Evolutionary conservation across 371 early-diverging fungal genomes (phyloP).

Genomic region (Quaeritorhiza haematococci): DNA sequence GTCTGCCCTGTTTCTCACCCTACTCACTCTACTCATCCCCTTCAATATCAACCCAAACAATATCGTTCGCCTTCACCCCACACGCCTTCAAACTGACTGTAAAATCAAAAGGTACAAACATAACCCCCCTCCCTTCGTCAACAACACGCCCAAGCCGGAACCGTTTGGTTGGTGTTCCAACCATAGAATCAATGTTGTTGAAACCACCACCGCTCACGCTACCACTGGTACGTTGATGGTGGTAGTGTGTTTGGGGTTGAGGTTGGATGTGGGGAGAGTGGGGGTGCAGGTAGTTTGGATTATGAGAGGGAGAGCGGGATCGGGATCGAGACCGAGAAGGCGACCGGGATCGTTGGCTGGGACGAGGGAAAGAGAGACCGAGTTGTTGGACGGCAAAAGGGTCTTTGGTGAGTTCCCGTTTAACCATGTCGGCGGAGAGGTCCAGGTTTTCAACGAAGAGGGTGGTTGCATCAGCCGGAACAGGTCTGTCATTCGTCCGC

Average conservation of each 20-base stretch:
- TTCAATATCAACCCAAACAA: slow-evolving; percentile 12
- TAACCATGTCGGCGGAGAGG: slow-evolving; percentile 33
- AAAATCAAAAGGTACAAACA: slow-evolving; percentile 25
- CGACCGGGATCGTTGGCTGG: slow-evolving; percentile 3
- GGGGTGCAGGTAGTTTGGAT: no score
- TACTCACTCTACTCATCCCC: no score
- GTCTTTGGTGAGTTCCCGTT: slow-evolving; percentile 27
- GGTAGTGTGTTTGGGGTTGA: no score
- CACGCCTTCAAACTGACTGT: slow-evolving; percentile 25
- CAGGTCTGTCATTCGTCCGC: background rate
- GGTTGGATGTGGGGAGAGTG: no score
- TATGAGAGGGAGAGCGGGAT: no score
- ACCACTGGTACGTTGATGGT: no score
- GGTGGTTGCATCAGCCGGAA: no score
- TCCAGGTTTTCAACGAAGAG: slow-evolving; percentile 27
- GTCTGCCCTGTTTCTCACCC: no score
- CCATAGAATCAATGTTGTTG: no score
- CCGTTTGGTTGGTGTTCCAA: background rate
- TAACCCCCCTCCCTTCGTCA: background rate
- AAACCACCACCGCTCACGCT: no score
- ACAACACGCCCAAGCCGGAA: slow-evolving; percentile 17
- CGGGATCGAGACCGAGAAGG: slow-evolving; percentile 19
- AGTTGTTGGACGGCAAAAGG: slow-evolving; percentile 18
- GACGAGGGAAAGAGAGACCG: background rate
- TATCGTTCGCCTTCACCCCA: slow-evolving; percentile 17